phyloP scores from a whole-genome alignment of 345 rosid species.

The Corchorus capsularis region DNA sequence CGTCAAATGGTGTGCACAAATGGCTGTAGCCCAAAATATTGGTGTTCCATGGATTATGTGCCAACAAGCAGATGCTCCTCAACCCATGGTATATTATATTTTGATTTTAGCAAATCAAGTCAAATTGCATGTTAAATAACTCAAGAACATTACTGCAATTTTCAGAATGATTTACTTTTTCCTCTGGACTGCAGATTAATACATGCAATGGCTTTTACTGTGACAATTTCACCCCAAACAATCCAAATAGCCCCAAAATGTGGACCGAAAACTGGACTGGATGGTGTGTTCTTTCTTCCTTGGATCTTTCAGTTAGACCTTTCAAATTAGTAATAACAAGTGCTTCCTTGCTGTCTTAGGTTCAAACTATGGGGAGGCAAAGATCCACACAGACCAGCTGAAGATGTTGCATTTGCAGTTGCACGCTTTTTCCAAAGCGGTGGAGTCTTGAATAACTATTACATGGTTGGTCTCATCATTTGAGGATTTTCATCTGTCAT shows the following conservation, averaged over 20 bases:
- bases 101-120: neutral
- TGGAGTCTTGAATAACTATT: slow-evolving; percentile 61
- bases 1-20: slow-evolving; percentile 64
- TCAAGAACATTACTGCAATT: neutral
- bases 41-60: slow-evolving; percentile 95
- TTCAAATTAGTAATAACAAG: neutral
- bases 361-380: slow-evolving; percentile 56
- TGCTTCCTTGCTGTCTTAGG: slow-evolving; percentile 28
- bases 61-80: slow-evolving; percentile 66
- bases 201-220: slow-evolving; percentile 67
- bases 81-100: slow-evolving; percentile 42
- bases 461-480: slow-evolving; percentile 45
- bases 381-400: slow-evolving; percentile 58
- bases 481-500: too few species aligned
- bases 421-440: slow-evolving; percentile 57
- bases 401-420: slow-evolving; percentile 60
- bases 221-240: slow-evolving; percentile 43
- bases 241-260: slow-evolving; percentile 47
- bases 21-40: slow-evolving; percentile 61
- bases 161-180: neutral
- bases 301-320: neutral
- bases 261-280: slow-evolving; percentile 78
- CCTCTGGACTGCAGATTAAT: slow-evolving; percentile 34
- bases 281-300: slow-evolving; percentile 34
- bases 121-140: neutral